phyloP scores from a whole-genome alignment of 192 early-diverging fungal genomes.

The Backusella sp. region DNA sequence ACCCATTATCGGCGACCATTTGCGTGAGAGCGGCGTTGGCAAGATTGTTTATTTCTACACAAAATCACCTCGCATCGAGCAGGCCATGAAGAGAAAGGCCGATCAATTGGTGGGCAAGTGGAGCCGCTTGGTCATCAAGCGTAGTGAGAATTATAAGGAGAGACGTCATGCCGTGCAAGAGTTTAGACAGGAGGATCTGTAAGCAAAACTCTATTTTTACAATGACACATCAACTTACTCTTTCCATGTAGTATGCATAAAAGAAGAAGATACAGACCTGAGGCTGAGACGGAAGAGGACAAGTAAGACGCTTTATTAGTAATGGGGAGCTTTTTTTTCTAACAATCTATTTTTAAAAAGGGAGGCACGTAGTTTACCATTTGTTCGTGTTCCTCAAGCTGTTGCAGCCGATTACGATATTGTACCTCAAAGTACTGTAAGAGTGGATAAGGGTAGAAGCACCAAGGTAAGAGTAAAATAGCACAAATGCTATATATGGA shows the following conservation, averaged over 20 bases:
- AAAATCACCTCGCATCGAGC: constrained; percentile 78
- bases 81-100: constrained; percentile 66
- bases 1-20: constrained; percentile 71
- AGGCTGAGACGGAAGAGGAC: constrained; percentile 23
- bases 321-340: constrained; percentile 5
- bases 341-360: not conserved
- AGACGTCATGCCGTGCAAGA: constrained; percentile 31
- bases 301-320: constrained; percentile 1
- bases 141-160: constrained; percentile 73
- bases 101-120: constrained; percentile 80
- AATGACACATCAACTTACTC: not conserved
- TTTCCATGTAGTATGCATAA: constrained; percentile 10
- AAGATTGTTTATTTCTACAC: constrained; percentile 87
- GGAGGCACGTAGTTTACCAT: constrained; percentile 13
- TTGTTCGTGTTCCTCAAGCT: constrained; percentile 35
- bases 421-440: constrained; percentile 37
- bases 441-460: constrained; percentile 28
- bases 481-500: not conserved
- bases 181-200: constrained; percentile 37
- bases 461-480: constrained; percentile 11
- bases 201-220: not conserved
- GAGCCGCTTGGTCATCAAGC: constrained; percentile 82
- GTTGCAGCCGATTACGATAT: constrained; percentile 40
- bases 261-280: constrained; percentile 23
- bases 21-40: constrained; percentile 81